Conservation (phyloP, 257 asterid genomes). For the Jacaranda mimosifolia region DNA sequence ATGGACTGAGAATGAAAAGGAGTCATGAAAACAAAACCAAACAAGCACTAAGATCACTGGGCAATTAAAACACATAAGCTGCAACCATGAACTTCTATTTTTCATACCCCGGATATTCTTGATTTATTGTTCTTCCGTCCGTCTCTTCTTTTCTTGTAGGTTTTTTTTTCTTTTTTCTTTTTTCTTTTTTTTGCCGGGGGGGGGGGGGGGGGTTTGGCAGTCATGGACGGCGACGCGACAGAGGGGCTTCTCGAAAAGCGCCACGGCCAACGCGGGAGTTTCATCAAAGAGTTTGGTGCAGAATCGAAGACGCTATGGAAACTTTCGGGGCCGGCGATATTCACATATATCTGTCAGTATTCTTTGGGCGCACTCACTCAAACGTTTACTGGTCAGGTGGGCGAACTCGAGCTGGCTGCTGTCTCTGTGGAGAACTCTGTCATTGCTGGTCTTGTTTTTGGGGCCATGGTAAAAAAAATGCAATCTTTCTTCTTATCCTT, state of each 20-base stretch:
- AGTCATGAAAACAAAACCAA: no score
- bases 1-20: no score
- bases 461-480: conserved; percentile 34
- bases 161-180: not conserved
- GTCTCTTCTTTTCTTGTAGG: not conserved
- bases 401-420: conserved; percentile 82
- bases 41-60: no score
- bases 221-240: conserved; percentile 42
- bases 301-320: conserved; percentile 78
- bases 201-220: not conserved
- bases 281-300: conserved; percentile 39
- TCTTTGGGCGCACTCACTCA: conserved; percentile 80
- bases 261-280: conserved; percentile 22
- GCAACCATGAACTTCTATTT: no score
- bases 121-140: no score
- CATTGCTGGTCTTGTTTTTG: conserved; percentile 77
- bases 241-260: conserved; percentile 47
- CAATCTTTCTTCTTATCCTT: not conserved
- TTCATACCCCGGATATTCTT: no score
- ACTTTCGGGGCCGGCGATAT: conserved; percentile 77
- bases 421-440: conserved; percentile 88
- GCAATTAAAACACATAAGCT: no score
- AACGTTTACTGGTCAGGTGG: conserved; percentile 67
- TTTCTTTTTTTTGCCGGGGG: no score
- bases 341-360: conserved; percentile 74